Conservation (phyloP, 1,284 basidiomycete genomes). For the Puccinia sorghi region DNA sequence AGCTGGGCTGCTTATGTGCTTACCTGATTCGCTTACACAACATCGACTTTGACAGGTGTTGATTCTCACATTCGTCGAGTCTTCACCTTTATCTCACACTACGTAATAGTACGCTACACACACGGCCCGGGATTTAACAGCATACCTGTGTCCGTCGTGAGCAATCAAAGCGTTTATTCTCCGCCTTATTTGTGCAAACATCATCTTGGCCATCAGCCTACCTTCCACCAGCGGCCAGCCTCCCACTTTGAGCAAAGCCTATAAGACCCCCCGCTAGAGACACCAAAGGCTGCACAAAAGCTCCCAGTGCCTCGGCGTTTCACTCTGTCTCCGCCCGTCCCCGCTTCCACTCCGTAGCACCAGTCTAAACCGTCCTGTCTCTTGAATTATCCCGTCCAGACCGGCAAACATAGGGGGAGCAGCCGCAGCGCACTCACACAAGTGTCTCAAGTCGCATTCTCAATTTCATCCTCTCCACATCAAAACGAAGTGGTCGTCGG, state of each 20-base stretch:
- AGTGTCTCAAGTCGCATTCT: not conserved
- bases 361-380: not conserved
- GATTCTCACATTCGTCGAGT: not conserved
- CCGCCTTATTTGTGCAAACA: not conserved
- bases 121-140: not conserved
- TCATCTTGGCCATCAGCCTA: not conserved
- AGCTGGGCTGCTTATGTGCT: no score
- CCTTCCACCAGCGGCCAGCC: not conserved
- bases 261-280: not conserved
- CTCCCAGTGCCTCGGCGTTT: not conserved
- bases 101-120: not conserved
- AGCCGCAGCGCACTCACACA: not conserved
- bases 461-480: not conserved
- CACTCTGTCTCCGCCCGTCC: slow-evolving; percentile 11
- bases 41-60: not conserved
- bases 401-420: not conserved
- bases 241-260: not conserved
- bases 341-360: not conserved
- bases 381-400: not conserved
- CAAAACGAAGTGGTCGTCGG: not conserved
- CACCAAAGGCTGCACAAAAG: not conserved
- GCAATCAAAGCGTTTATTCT: not conserved
- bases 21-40: not conserved
- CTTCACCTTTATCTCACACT: not conserved
- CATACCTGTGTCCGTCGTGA: not conserved